Base-by-base conservation (phyloP, 495 filamentous ascomycete species). In the Penicillium cosmopolitanum region DNA sequence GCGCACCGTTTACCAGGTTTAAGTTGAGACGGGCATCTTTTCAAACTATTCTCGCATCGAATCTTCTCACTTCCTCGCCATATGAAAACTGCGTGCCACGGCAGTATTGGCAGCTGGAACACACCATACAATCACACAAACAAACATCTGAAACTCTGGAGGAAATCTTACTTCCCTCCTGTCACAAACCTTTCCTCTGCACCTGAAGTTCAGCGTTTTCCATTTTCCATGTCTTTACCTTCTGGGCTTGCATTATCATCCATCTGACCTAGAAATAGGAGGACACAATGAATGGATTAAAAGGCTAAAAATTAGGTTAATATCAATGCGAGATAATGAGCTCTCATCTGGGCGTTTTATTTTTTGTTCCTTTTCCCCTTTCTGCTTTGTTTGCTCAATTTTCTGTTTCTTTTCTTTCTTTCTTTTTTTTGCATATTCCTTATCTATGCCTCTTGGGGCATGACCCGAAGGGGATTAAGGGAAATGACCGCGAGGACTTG, bases 1-100 rank as follows among this genome's bases (percentile, higher is more conserved):
- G 43, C 75, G 76, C 64, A 69, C 70, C 59, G 72, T 70, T 64
- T 81, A 80, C 55, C 75, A 78, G 63, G 62, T 80, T 55, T 80
- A 76, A 60, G 15, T 15, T 43, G 13, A 43, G 8, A 3, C 40
- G 18, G 33, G 13, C 31, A 23, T 21, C 42, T 19, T 16, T 7
- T 35, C 13, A 15, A 10, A 25, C 44, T 13, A 58, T 33, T n/a
- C 21, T n/a, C 11, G 16, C 46, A 55, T 36, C 50, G 50, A 60
- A 19, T 48, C 8, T 21, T 19, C n/a, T 31, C 8, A 31, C 33
- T n/a, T 40, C 21, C 31, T 21, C 18, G 19, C 16, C 34, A 12
- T 60, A 44, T 44, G n/a, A 44, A 44, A 38, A 16, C 42, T 44
- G 15, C 16, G 42, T 44, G 42, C 16, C 42, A 18, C 16, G 16